Conservation (phyloP, 1,284 basidiomycete species). For the Leccinum ponderosum region DNA sequence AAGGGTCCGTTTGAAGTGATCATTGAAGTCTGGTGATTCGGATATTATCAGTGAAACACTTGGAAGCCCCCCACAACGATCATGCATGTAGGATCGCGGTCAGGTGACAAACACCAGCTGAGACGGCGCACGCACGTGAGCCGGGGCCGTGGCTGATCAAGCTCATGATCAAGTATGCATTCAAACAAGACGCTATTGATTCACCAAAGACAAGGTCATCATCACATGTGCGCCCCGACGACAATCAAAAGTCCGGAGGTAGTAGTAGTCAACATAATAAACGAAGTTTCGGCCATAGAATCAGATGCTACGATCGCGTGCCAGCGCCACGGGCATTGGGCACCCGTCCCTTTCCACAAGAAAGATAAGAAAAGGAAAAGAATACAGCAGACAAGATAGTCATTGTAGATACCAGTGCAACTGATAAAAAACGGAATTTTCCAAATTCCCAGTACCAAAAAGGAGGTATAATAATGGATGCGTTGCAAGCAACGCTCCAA, state of each 20-base stretch:
- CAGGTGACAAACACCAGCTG: not conserved
- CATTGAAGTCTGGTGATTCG: not conserved
- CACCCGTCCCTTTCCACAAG: not conserved
- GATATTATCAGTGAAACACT: not conserved
- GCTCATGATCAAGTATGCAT: not conserved
- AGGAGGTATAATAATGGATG: not conserved
- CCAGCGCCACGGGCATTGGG: not conserved
- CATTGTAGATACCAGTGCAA: not conserved
- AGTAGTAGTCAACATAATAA: not conserved
- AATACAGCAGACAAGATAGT: not conserved
- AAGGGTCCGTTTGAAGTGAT: not conserved
- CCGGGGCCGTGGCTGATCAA: not conserved
- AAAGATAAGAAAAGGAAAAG: not conserved
- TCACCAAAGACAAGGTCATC: not conserved
- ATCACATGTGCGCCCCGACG: not conserved
- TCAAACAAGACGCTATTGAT: not conserved
- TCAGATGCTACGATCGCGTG: not conserved
- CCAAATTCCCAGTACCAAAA: not conserved
- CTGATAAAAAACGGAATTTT: not conserved
- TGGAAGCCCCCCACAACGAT: not conserved
- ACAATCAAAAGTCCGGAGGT: not conserved
- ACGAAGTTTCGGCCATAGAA: not conserved
- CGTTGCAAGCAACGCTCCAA: not conserved
- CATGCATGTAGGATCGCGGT: not conserved
- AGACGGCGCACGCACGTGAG: not conserved